Evolutionary conservation across 129 eudicot genomes (phyloP), one percentile per base, ranked within the genome.

Genomic region (Centrapalus pauciflorus): DNA sequence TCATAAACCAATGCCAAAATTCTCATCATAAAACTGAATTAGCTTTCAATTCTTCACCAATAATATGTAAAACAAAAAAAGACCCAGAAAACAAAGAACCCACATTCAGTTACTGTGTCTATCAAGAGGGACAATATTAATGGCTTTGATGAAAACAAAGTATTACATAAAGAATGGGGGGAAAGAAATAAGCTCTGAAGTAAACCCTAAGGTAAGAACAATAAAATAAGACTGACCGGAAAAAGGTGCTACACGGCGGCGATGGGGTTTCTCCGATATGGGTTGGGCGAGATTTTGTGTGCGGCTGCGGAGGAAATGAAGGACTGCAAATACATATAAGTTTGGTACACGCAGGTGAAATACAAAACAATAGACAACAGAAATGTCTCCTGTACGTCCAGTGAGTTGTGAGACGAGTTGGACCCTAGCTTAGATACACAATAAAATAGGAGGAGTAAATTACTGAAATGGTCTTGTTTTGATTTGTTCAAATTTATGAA

Each of bases 161-260:
- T 41, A 21, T 19, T 16, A 30, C 6, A 55, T n/a, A 21, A 66
- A 51, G 57, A 65, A 65, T 29, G n/a, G n/a, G 55, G 4, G 24
- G 45, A 29, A 16, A 29, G 4, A 19, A 55, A 46, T 6, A 50
- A 33, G 46, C 51, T 32, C 37, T 33, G 12, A 71, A 13, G 23
- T 28, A 26, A 17, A 50, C 13, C 37, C 35, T 67, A 50, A n/a
- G 23, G 3, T 55, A 7, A 16, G n/a, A 17, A 25, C 4, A 55
- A 67, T 0, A 14, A 51, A 54, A 26, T 30, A 56, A 27, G 2
- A 75, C 68, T 45, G 7, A 66, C 79, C 79, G 67, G 68, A 66
- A 32, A 57, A 75, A 56, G 26, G 4, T 57, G 38, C 1, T 33
- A 29, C 27, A 23, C 59, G 49, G 41, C 33, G 67, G 30, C 23